phyloP scores from a whole-genome alignment of 805 yeast genomes.

The Metschnikowia rubicola region DNA sequence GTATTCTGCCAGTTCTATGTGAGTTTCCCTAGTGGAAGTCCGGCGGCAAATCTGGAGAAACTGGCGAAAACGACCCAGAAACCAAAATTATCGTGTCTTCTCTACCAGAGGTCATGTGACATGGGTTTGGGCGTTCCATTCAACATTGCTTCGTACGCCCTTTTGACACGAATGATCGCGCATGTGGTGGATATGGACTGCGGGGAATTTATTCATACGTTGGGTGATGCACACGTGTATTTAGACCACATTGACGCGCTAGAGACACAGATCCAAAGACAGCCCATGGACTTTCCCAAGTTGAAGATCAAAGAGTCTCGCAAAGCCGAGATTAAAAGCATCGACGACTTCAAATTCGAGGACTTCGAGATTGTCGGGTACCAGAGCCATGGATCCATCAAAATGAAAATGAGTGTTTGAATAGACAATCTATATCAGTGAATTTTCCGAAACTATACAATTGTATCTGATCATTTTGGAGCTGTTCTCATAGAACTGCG shows the following conservation, averaged over 20 bases:
- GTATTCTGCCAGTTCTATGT: conserved; percentile 95
- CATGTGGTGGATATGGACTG: conserved; percentile 92
- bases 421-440: too few relatives aligned
- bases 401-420: conserved; percentile 95
- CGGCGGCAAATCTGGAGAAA: conserved; percentile 11
- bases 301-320: conserved; percentile 61
- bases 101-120: conserved; percentile 97
- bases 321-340: conserved; percentile 46
- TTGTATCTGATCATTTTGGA: background rate
- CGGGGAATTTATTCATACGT: conserved; percentile 90
- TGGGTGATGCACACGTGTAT: conserved; percentile 97
- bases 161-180: conserved; percentile 92
- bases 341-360: conserved; percentile 85
- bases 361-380: conserved; percentile 82
- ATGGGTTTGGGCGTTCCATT: conserved; percentile 99
- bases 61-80: conserved; percentile 23
- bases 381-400: conserved; percentile 77
- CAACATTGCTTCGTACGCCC: conserved; percentile 94
- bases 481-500: conserved; percentile 1
- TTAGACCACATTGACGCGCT: conserved; percentile 90
- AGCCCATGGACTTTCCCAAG: conserved; percentile 79
- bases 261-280: conserved; percentile 70
- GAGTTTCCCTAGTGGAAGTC: conserved; percentile 57
- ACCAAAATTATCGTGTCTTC: conserved; percentile 77
- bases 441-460: background rate